Base-by-base conservation (phyloP, 2,329 filamentous ascomycete species). In the Fusarium piperis region DNA sequence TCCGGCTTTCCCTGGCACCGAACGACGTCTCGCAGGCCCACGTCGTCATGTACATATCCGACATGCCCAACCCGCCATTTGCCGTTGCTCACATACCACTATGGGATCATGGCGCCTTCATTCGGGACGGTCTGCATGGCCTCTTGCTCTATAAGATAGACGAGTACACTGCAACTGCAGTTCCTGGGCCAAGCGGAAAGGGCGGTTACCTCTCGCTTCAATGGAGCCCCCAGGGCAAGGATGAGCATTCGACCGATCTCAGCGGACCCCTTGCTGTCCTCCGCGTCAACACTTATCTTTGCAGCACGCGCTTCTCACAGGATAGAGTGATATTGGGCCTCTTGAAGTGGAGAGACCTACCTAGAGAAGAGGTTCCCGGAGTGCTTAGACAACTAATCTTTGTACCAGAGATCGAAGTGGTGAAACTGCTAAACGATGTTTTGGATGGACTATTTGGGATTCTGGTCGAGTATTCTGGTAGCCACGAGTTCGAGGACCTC, bases 371-470 rank as follows among this genome's bases (percentile, higher is more conserved):
- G 36, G 86, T 98, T 2, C 86, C 93, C 1, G 87, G 90, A 26
- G 84, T 97, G 1, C 83, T 99, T 44, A 92, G 93, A 78, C 91
- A 95, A 73, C 89, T 98, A 55, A 91, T 95, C 20, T 98, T 98
- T 73, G 95, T 99, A 1, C 93, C 96, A 0, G 96, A 99, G 79
- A 97, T 98, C 62, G 97, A 99, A 81, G 93, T 99, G 35, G 96
- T 99, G 69, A 99, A 98, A 83, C 88, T 98, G 44, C 85, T 98
- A 9, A 92, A 89, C 70, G 93, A 97, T 75, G 94, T 98, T 1
- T 92, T 99, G 59, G 94, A 97, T 79, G 90, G 94, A 0, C 88
- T 99, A 1, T 99, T 99, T 78, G 92, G 94, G 7, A 94, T 98
- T 30, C 85, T 98, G 30, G 93, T 97, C 32, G 94, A 98, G 74